Percentiles rank a stretch among this genome's conserved stretches.
phyloP scores from a whole-genome alignment of 1,284 basidiomycete species.

The Marasmius sp. region DNA sequence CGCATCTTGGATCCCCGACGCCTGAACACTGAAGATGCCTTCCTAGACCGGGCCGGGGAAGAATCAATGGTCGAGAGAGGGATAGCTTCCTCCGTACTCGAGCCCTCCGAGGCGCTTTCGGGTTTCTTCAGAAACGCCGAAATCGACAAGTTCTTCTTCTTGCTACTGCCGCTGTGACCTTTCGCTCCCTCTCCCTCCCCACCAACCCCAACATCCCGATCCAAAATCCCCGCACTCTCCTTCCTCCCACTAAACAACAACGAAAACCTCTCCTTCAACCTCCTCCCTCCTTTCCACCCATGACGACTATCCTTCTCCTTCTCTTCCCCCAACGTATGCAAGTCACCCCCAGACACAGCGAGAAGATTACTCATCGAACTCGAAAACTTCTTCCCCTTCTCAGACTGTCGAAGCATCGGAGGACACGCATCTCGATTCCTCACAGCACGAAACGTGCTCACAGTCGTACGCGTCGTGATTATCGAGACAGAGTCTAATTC shows the following conservation, averaged over 20 bases:
- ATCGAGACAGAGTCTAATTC: background rate
- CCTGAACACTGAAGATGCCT: background rate
- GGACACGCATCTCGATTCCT: background rate
- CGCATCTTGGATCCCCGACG: background rate
- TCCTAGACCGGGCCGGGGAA: background rate
- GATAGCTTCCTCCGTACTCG: background rate
- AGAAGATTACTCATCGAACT: background rate
- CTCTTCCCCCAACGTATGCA: background rate
- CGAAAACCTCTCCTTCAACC: conserved; percentile 1
- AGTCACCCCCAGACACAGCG: background rate
- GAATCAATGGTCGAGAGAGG: background rate
- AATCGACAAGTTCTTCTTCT: background rate
- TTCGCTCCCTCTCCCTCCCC: background rate
- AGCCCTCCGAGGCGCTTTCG: background rate
- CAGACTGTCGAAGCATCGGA: background rate
- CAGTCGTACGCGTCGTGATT: background rate
- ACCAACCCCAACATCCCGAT: background rate
- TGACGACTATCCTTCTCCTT: background rate
- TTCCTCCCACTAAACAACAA: conserved; percentile 1
- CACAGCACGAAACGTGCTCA: background rate
- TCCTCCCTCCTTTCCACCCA: background rate
- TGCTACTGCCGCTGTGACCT: background rate
- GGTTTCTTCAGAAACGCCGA: background rate
- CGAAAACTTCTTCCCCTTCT: background rate
- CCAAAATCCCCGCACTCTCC: conserved; percentile 1